These are phyloP conservation scores for Pleurotus djamor DNA, from an alignment of 768 basidiomycete species.

Conservation along the genomic window DNA sequence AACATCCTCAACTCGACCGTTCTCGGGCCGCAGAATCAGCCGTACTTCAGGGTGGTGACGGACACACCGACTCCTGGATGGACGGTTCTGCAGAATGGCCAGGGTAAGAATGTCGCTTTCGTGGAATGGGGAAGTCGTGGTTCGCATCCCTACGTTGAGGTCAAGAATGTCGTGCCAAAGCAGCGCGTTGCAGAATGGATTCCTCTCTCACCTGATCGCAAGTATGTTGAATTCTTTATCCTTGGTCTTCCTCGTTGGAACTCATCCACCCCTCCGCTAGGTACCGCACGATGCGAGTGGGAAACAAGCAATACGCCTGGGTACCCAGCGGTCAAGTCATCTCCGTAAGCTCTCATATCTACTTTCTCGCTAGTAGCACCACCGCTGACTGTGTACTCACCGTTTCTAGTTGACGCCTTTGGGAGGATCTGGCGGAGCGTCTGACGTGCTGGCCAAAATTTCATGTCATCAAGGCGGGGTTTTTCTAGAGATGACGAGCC, in stretches of 20 bases:
- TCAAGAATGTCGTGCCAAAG: slow-evolving; percentile 25
- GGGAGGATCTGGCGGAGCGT: slow-evolving; percentile 26
- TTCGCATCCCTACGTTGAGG: slow-evolving; percentile 27
- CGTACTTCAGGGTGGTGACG: slow-evolving; percentile 35
- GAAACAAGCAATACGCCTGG: slow-evolving; percentile 54
- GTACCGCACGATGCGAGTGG: slow-evolving; percentile 49
- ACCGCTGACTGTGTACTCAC: background rate
- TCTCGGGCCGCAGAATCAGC: slow-evolving; percentile 34
- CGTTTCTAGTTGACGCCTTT: slow-evolving; percentile 44
- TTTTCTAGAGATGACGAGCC: slow-evolving; percentile 52
- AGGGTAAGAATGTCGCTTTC: slow-evolving; percentile 32
- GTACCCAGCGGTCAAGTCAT: slow-evolving; percentile 50
- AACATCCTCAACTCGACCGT: slow-evolving; percentile 37
- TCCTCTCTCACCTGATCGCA: slow-evolving; percentile 30
- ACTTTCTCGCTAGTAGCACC: background rate
- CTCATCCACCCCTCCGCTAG: slow-evolving; percentile 18
- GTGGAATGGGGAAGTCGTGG: slow-evolving; percentile 32
- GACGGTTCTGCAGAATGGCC: slow-evolving; percentile 33
- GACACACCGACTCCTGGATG: slow-evolving; percentile 28
- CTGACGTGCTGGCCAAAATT: slow-evolving; percentile 48
- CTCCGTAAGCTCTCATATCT: slow-evolving; percentile 36
- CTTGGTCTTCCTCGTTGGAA: background rate
- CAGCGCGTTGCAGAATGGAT: slow-evolving; percentile 39
- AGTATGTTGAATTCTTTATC: slow-evolving; percentile 18
- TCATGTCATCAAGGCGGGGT: slow-evolving; percentile 42